Base-by-base conservation (phyloP, 1,139 yeast genomes). In the Yamadazyma atlantica region DNA sequence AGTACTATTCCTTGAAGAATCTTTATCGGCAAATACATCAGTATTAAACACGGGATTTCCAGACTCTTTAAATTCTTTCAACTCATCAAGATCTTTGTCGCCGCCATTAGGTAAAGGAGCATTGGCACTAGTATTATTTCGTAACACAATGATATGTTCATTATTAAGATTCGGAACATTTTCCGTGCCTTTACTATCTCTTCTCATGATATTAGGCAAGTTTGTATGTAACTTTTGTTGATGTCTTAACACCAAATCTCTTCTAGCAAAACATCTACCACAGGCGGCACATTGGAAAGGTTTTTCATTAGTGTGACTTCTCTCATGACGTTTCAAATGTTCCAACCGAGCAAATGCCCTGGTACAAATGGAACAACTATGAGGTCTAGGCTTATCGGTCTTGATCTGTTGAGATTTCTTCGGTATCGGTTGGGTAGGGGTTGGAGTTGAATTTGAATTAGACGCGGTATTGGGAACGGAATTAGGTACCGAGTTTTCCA, bases 291-390 rank as follows among this genome's bases (percentile, higher is more conserved):
- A 71, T 50, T 71, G 77, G 54, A 86, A 92, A 1, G 98, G 98
- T 59, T 90, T 92, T 60, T 92, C 98, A 60, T 90, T 89, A 8
- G 98, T 92, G 59, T 92, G 98, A 2, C 95, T 84, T 33, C 97
- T 70, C 56, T 90, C 95, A 55, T 92, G 99, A 41, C 99, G 80
- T 58, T 89, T 85, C 51, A 92, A 74, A 61, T 92, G 99, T 62
- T 92, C 98, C 40, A 88, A 73, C 32, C 99, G 73, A 3, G 97
- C 97, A 72, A 92, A 92, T 2, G 96, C 96, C 45, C 98, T 73
- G 0, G 97, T 88, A 61, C 98, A 92, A n/a, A 87, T 86, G 4
- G 82, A 71, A 58, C 98, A 92, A 19, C 86, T 78, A 55, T 87
- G 95, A 4, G 96, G 96, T 42, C 97, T 70, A 6, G 97, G 97